phyloP scores from a whole-genome alignment of 495 filamentous ascomycete genomes.

The Trichoderma parareesei region DNA sequence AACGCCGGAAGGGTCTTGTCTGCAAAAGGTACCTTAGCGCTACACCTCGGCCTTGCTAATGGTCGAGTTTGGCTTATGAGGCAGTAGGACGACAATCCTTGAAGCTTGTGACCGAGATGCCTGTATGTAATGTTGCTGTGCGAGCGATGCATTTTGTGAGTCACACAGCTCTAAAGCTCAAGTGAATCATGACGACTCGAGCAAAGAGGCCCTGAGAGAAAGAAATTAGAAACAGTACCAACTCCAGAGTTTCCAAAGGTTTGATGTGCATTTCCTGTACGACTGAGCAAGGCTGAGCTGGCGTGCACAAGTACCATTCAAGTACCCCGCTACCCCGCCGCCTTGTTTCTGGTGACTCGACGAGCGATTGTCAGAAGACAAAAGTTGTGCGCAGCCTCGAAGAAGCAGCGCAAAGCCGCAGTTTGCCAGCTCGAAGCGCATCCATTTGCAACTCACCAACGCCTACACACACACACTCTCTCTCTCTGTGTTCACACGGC shows the following conservation, averaged over 20 bases:
- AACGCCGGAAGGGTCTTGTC: background rate
- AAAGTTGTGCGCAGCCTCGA: background rate
- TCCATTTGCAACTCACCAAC: background rate
- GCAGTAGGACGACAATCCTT: too few species aligned
- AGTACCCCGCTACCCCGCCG: constrained; percentile 12
- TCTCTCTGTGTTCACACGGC: background rate
- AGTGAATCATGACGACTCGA: background rate
- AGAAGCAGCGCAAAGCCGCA: background rate
- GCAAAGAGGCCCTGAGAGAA: background rate
- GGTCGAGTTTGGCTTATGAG: background rate
- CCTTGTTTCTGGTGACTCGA: background rate
- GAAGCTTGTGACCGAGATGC: too few species aligned
- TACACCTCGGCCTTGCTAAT: background rate
- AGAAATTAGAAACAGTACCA: too few species aligned
- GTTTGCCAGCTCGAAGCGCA: background rate
- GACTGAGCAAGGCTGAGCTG: background rate
- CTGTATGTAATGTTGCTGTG: too few species aligned
- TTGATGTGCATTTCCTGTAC: background rate
- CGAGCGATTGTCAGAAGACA: too few species aligned
- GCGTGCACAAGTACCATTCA: background rate
- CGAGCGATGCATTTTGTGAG: background rate
- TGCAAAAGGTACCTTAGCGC: background rate
- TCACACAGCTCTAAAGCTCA: background rate
- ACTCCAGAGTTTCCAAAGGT: background rate
- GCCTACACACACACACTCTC: background rate